Evolutionary conservation across 768 basidiomycete species (phyloP).

Genomic region (Pholiota conissans): DNA sequence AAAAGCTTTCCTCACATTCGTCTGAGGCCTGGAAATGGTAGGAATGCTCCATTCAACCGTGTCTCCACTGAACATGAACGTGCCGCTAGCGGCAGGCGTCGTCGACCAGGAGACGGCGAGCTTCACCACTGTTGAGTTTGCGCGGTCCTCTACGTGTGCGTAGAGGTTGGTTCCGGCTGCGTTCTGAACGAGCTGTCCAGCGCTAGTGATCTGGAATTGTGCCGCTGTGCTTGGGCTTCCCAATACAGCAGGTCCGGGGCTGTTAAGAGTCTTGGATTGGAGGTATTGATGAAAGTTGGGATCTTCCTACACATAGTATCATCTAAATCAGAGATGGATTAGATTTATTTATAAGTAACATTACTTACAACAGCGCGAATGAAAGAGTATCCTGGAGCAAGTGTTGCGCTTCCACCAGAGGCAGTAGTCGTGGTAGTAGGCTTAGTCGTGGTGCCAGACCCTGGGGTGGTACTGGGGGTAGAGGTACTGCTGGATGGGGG

Average conservation of each 20-base stretch:
- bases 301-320: slow-evolving; percentile 15
- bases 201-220: slow-evolving; percentile 55
- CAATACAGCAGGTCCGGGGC: slow-evolving; percentile 49
- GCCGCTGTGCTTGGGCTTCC: slow-evolving; percentile 50
- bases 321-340: background rate
- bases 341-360: too few relatives aligned
- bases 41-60: slow-evolving; percentile 59
- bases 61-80: slow-evolving; percentile 59
- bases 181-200: slow-evolving; percentile 53
- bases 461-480: slow-evolving; percentile 18
- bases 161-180: slow-evolving; percentile 44
- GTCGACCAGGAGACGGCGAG: slow-evolving; percentile 50
- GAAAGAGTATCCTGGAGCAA: slow-evolving; percentile 51
- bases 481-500: slow-evolving; percentile 25
- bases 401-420: slow-evolving; percentile 40
- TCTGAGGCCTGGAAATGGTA: slow-evolving; percentile 48
- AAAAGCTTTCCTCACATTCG: slow-evolving; percentile 42
- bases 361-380: slow-evolving; percentile 56
- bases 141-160: slow-evolving; percentile 46
- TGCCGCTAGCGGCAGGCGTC: slow-evolving; percentile 45
- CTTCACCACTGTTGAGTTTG: slow-evolving; percentile 46
- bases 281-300: slow-evolving; percentile 39
- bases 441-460: slow-evolving; percentile 30
- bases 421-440: slow-evolving; percentile 31
- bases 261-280: slow-evolving; percentile 44